Conservation (phyloP, 2,329 filamentous ascomycete genomes). For the Fusarium verticillioides region DNA sequence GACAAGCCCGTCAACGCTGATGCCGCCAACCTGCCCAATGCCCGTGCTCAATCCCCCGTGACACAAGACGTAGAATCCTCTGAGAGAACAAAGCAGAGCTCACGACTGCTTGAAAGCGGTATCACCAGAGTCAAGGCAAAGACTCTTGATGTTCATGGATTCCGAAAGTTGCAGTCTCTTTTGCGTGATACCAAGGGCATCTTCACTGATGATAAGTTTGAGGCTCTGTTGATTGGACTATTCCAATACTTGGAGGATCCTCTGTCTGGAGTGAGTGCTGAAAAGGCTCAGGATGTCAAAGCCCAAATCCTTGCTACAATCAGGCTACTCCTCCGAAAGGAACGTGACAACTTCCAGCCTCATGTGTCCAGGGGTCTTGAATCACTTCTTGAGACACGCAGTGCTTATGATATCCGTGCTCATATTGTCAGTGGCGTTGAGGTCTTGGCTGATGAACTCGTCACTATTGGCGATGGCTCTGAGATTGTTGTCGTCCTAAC, state of each 20-base stretch:
- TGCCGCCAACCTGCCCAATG: slow-evolving; percentile 47
- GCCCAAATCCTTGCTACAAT: slow-evolving; percentile 80
- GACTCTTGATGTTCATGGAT: slow-evolving; percentile 82
- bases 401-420: slow-evolving; percentile 73
- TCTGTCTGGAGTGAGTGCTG: slow-evolving; percentile 62
- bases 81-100: slow-evolving; percentile 67
- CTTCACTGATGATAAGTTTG: slow-evolving; percentile 75
- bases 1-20: slow-evolving; percentile 71
- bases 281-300: slow-evolving; percentile 78
- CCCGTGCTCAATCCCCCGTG: slow-evolving; percentile 38
- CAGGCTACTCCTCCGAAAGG: slow-evolving; percentile 75
- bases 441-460: slow-evolving; percentile 77
- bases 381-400: slow-evolving; percentile 72
- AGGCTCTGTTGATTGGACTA: slow-evolving; percentile 72
- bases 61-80: slow-evolving; percentile 43
- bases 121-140: slow-evolving; percentile 77
- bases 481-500: slow-evolving; percentile 69
- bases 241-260: slow-evolving; percentile 78
- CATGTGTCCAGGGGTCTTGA: slow-evolving; percentile 76
- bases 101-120: slow-evolving; percentile 76
- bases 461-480: slow-evolving; percentile 70
- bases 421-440: slow-evolving; percentile 81
- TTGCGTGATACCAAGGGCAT: slow-evolving; percentile 73
- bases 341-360: slow-evolving; percentile 72
- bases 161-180: slow-evolving; percentile 80